These are phyloP conservation scores for Rhodosporidiobolus sp. DNA, from an alignment of 768 basidiomycete species.

Conservation along the genomic window DNA sequence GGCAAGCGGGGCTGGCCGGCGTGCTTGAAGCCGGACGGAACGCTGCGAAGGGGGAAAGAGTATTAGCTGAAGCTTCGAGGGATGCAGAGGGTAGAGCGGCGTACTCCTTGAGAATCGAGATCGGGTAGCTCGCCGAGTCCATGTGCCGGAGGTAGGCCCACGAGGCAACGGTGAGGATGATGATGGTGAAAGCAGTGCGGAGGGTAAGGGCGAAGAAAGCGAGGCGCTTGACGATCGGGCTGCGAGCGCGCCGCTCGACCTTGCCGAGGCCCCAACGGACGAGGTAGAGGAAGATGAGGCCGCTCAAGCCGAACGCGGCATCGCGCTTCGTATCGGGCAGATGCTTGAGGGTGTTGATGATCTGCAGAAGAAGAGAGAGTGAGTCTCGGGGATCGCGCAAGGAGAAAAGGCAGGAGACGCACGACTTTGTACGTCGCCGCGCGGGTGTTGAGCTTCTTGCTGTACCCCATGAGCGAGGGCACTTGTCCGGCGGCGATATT, in stretches of 20 bases:
- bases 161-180: slow-evolving; percentile 75
- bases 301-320: slow-evolving; percentile 71
- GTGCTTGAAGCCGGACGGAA: slow-evolving; percentile 64
- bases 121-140: slow-evolving; percentile 55
- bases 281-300: slow-evolving; percentile 56
- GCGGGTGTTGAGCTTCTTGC: slow-evolving; percentile 60
- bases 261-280: slow-evolving; percentile 62
- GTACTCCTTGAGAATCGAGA: slow-evolving; percentile 61
- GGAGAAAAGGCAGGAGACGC: too few species aligned
- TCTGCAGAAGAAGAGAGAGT: too few species aligned
- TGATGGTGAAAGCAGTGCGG: slow-evolving; percentile 57
- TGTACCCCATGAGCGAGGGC: slow-evolving; percentile 70
- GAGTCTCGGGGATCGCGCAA: too few species aligned
- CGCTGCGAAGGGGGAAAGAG: too few species aligned
- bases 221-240: slow-evolving; percentile 60
- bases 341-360: slow-evolving; percentile 87
- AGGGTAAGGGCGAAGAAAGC: slow-evolving; percentile 65
- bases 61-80: too few species aligned
- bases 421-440: slow-evolving; percentile 75
- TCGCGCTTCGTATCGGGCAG: slow-evolving; percentile 61
- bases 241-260: slow-evolving; percentile 56
- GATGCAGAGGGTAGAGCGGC: too few species aligned
- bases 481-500: slow-evolving; percentile 83
- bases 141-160: slow-evolving; percentile 69
- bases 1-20: slow-evolving; percentile 52